Base-by-base conservation (phyloP, 805 yeast species). In the Yarrowia sp. region DNA sequence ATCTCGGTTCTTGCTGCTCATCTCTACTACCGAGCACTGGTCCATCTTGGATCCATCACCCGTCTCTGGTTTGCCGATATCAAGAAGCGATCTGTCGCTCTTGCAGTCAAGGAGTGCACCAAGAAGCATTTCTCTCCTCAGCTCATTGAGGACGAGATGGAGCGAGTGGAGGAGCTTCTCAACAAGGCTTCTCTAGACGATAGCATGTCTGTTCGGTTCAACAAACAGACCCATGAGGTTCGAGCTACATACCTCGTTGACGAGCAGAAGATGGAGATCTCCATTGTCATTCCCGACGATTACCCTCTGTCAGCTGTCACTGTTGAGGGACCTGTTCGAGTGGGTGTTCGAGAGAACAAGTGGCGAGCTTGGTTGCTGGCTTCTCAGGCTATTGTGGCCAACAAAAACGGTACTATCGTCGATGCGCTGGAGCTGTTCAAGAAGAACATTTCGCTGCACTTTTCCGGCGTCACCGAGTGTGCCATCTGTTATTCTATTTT, bases 301-400 rank as follows among this genome's bases (percentile, higher is more conserved):
- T 95, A 87, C 73, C 99, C 99, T 10, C 83, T 94, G 50, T 84
- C 87, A 1, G 88, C 86, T 71, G 88, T 95, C 10, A 80, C 82
- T 9, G 92, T 95, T 1, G 86, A 85, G 56, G 98, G 97, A 3
- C 86, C 92, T 0, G 82, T 86, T 59, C 82, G 97, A 70, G 84
- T 92, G 42, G 98, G 98, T 22, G 96, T 94, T 15, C 90, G 89
- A 72, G 98, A 94, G 73, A 87, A 86, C 71, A 92, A 91, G 78
- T 93, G 97, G 97, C 89, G 91, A 73, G 92, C 97, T 1, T 95
- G 98, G 98, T 79, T 94, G 19, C 81, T 94, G 77, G 93, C 97
- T 5, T 91, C 97, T 3, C 97, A 92, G 75, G 85, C 92, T 69
- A 87, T 91, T 9, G 86, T 92, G 38, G 84, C 91, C 1, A 84